These are phyloP conservation scores for Phycomyces blakesleeanus DNA, from an alignment of 192 early-diverging fungal genomes.

Conservation along the genomic window DNA sequence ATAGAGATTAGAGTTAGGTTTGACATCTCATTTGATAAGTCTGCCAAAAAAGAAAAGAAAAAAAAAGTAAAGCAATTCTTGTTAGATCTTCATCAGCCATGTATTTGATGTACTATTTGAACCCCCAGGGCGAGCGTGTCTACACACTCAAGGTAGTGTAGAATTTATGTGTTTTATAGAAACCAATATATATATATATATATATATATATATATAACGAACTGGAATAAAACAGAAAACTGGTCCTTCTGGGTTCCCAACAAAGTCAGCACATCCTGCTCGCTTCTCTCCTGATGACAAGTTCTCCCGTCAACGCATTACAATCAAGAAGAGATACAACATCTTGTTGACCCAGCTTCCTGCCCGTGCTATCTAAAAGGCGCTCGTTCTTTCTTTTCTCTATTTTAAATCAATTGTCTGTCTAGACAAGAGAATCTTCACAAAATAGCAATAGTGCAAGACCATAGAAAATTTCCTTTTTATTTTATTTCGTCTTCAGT, in stretches of 20 bases:
- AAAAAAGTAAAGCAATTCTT: background rate
- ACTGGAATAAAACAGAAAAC: conserved; percentile 83
- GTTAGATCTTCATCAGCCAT: conserved; percentile 37
- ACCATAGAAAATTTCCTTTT: no score
- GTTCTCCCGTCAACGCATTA: conserved; percentile 94
- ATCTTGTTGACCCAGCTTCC: conserved; percentile 68
- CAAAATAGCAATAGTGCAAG: no score
- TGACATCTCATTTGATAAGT: no score
- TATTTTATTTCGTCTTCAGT: no score
- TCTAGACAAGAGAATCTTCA: no score
- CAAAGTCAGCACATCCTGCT: conserved; percentile 94
- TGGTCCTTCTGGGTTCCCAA: conserved; percentile 66
- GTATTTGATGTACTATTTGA: conserved; percentile 89
- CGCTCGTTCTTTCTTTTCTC: background rate
- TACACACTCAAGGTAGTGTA: conserved; percentile 86
- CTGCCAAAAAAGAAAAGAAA: background rate
- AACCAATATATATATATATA: no score
- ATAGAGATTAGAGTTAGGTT: no score
- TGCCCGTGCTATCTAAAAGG: conserved; percentile 3
- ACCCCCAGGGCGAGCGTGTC: conserved; percentile 77
- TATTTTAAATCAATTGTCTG: no score
- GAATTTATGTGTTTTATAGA: no score
- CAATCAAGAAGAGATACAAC: conserved; percentile 90
- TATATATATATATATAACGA: background rate
- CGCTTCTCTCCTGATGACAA: conserved; percentile 99